Evolutionary conservation across 495 filamentous ascomycete species (phyloP).

Genomic region (Tuber borchii): DNA sequence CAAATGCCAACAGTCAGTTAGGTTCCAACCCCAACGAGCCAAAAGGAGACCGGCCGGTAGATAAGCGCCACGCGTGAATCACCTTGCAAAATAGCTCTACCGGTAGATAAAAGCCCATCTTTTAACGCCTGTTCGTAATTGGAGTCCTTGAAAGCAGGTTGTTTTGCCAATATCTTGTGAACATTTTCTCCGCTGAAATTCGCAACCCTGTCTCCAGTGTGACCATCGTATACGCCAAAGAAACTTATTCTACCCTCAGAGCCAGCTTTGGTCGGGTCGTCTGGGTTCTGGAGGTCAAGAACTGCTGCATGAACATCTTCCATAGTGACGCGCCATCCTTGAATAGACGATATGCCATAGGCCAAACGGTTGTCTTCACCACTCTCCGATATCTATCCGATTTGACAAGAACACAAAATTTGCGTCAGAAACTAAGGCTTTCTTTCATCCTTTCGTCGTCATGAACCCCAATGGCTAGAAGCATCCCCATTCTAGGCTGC

Average conservation of each 20-base stretch:
- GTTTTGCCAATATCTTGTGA: slow-evolving; percentile 86
- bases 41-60: slow-evolving; percentile 5
- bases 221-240: slow-evolving; percentile 97
- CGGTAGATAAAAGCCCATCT: slow-evolving; percentile 93
- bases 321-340: slow-evolving; percentile 99
- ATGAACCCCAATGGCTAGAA: slow-evolving; percentile 18
- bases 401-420: slow-evolving; percentile 19
- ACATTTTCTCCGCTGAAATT: slow-evolving; percentile 86
- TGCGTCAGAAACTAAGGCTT: slow-evolving; percentile 20
- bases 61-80: slow-evolving; percentile 17
- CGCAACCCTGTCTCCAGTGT: slow-evolving; percentile 94
- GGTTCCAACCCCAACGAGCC: slow-evolving; percentile 25
- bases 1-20: slow-evolving; percentile 24
- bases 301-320: slow-evolving; percentile 88
- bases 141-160: slow-evolving; percentile 82
- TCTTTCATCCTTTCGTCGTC: slow-evolving; percentile 30
- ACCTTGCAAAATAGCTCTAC: slow-evolving; percentile 93
- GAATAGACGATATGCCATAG: slow-evolving; percentile 95
- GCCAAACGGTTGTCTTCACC: slow-evolving; percentile 88
- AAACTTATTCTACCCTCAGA: slow-evolving; percentile 73
- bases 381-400: slow-evolving; percentile 66
- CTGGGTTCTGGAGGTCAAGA: slow-evolving; percentile 72
- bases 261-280: slow-evolving; percentile 55
- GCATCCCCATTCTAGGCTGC: slow-evolving; percentile 21
- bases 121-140: slow-evolving; percentile 94